These are phyloP conservation scores for Skeletonema grethae DNA, from an alignment of 108 stramenopile genomes.

Conservation along the genomic window DNA sequence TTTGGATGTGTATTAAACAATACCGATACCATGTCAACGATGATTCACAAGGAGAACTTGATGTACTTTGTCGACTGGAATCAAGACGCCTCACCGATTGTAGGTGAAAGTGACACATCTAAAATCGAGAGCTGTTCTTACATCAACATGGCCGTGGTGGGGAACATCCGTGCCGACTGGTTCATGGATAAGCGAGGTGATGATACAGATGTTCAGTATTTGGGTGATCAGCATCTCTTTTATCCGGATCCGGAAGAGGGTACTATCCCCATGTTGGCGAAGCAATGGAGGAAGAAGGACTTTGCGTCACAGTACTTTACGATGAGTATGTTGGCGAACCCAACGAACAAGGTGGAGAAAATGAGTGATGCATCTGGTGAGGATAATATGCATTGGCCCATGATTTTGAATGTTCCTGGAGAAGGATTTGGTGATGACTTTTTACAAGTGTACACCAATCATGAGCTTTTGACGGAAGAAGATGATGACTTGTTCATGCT, in stretches of 20 bases:
- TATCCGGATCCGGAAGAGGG: conserved; percentile 16
- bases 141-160: conserved; percentile 44
- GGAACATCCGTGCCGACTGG: conserved; percentile 61
- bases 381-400: conserved; percentile 45
- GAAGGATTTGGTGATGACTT: conserved; percentile 59
- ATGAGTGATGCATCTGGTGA: conserved; percentile 16
- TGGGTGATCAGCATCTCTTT: conserved; percentile 58
- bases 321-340: conserved; percentile 47
- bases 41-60: conserved; percentile 49
- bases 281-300: conserved; percentile 65
- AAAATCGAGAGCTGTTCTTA: conserved; percentile 42
- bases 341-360: conserved; percentile 24
- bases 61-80: conserved; percentile 57
- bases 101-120: conserved; percentile 43
- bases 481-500: conserved; percentile 13
- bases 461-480: not conserved
- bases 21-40: conserved; percentile 48
- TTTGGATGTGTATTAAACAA: conserved; percentile 38
- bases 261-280: conserved; percentile 42
- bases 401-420: conserved; percentile 52
- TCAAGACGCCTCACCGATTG: conserved; percentile 23
- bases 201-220: conserved; percentile 52
- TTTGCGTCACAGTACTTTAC: conserved; percentile 58
- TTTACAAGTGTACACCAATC: conserved; percentile 19
- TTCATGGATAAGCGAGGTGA: conserved; percentile 52